These are phyloP conservation scores for Penicillium concentricum DNA, from an alignment of 2,329 filamentous ascomycete species.

Conservation along the genomic window DNA sequence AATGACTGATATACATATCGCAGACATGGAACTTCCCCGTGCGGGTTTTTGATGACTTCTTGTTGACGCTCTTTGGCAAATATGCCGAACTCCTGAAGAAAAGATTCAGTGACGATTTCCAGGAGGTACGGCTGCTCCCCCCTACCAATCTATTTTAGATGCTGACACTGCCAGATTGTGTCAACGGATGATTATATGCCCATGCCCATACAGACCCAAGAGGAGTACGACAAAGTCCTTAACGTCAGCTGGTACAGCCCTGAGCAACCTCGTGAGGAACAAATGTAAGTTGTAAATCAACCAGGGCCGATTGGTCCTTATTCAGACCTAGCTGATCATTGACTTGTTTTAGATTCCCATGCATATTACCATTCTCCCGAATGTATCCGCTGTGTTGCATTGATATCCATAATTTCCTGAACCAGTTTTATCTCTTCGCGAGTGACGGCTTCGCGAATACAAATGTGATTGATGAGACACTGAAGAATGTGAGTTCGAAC, in stretches of 20 bases:
- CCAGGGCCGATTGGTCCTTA: background rate
- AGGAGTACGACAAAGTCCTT: constrained; percentile 94
- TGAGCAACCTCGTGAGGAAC: constrained; percentile 71
- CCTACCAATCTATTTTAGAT: background rate
- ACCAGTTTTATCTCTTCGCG: constrained; percentile 97
- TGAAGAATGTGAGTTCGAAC: constrained; percentile 65
- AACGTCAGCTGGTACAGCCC: constrained; percentile 95
- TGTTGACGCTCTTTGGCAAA: constrained; percentile 87
- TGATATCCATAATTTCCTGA: constrained; percentile 94
- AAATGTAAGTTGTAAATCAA: constrained; percentile 57
- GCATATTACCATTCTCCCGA: constrained; percentile 94
- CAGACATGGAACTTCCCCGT: constrained; percentile 90
- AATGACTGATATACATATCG: constrained; percentile 7
- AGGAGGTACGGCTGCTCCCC: constrained; percentile 61
- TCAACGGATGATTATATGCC: constrained; percentile 99
- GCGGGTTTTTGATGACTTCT: constrained; percentile 73
- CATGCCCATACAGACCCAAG: constrained; percentile 87
- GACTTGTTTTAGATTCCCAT: constrained; percentile 67
- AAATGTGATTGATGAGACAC: constrained; percentile 83
- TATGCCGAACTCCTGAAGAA: constrained; percentile 89
- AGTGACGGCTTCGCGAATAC: constrained; percentile 94
- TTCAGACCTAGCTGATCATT: background rate
- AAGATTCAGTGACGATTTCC: constrained; percentile 92
- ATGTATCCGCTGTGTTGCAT: constrained; percentile 99
- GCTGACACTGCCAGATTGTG: constrained; percentile 52